Percentiles rank a stretch among this genome's conserved stretches.
phyloP scores from a whole-genome alignment of 169 alveolate species.

The Cryptosporidium sp. region DNA sequence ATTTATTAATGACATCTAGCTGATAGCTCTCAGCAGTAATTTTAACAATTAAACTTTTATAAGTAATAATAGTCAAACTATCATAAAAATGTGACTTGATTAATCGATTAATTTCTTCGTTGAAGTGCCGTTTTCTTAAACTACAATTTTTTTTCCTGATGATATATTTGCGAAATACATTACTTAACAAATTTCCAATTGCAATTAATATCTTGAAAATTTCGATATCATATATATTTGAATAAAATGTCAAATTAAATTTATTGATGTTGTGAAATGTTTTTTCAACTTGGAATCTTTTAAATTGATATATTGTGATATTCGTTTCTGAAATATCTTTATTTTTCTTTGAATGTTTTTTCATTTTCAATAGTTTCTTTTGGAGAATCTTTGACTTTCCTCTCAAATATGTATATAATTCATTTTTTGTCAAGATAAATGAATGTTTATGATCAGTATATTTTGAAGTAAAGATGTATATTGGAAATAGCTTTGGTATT shows the following conservation, averaged over 20 bases:
- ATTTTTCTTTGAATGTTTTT: neutral
- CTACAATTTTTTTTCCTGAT: neutral
- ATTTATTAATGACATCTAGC: neutral
- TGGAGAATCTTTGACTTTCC: neutral
- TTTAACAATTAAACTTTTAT: conserved; percentile 26
- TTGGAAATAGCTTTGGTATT: neutral
- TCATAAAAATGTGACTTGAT: neutral
- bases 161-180: neutral
- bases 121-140: neutral
- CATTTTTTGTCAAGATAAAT: conserved; percentile 30
- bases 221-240: neutral
- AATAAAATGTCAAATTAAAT: conserved; percentile 6
- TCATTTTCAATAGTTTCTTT: neutral
- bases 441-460: neutral
- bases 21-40: neutral
- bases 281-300: neutral
- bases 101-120: neutral
- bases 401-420: conserved; percentile 6
- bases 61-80: neutral
- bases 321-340: neutral
- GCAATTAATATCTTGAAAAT: neutral
- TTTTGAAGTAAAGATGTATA: conserved; percentile 12
- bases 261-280: neutral
- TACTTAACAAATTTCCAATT: neutral
- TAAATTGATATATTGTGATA: neutral